These are phyloP conservation scores for Cyanidium caldarium DNA, from an alignment of 23 red algal species.

Conservation along the genomic window DNA sequence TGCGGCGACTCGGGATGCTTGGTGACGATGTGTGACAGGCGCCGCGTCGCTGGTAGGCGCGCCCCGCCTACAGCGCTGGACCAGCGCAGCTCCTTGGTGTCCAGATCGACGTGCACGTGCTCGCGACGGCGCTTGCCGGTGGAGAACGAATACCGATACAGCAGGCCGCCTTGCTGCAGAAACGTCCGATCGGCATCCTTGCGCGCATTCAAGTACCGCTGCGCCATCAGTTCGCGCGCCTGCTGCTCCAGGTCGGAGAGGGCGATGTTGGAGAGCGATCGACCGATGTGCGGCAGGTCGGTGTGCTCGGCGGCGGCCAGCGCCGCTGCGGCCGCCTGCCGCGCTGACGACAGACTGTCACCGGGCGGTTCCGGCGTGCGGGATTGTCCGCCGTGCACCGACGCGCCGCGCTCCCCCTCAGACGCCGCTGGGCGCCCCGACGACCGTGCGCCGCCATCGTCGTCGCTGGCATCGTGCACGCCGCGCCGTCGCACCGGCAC, in stretches of 20 bases:
- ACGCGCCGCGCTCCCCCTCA: not conserved
- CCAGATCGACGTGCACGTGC: not conserved
- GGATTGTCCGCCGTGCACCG: not conserved
- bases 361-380: not conserved
- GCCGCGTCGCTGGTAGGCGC: no score
- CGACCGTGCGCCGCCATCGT: not conserved
- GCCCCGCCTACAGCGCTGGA: not conserved
- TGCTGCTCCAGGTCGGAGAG: constrained; percentile 2
- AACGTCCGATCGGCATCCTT: not conserved
- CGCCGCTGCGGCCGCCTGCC: not conserved
- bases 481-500: not conserved
- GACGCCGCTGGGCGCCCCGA: no score
- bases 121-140: not conserved
- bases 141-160: constrained; percentile 3
- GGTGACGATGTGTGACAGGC: no score
- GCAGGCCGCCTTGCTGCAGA: not conserved
- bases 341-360: not conserved
- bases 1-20: no score
- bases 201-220: not conserved
- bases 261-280: constrained; percentile 3
- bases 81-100: not conserved
- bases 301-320: not conserved
- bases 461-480: not conserved
- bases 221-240: not conserved
- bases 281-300: not conserved